Conservation (phyloP, 129 eudicot genomes). For the Dittrichia graveolens region DNA sequence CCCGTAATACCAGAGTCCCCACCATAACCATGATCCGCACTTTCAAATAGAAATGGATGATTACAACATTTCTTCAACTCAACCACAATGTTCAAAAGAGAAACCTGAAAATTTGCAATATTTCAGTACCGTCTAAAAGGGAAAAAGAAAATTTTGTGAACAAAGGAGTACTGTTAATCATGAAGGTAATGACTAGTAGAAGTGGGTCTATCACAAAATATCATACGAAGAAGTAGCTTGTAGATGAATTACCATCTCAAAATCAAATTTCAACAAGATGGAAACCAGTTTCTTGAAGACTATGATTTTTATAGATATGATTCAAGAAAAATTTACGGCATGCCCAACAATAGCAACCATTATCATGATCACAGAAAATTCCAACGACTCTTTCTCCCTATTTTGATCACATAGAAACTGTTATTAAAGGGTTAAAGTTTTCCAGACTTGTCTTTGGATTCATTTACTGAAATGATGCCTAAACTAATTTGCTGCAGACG, state of each 20-base stretch:
- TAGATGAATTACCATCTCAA: no score
- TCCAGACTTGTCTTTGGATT: no score
- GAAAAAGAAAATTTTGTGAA: background rate
- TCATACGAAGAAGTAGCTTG: no score
- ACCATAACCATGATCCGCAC: slow-evolving; percentile 99
- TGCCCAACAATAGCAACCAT: no score
- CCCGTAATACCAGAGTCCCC: slow-evolving; percentile 80
- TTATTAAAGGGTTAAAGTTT: no score
- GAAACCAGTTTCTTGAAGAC: background rate
- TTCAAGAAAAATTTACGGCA: background rate
- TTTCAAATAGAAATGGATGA: slow-evolving; percentile 96
- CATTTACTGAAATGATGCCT: no score
- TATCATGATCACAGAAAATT: no score
- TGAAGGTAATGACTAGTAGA: background rate
- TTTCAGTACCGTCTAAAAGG: background rate
- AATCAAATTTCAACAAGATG: no score
- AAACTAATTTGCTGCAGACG: no score
- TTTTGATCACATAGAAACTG: no score
- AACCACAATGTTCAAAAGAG: slow-evolving; percentile 91
- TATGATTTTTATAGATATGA: background rate
- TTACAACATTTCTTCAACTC: slow-evolving; percentile 99
- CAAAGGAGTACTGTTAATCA: slow-evolving; percentile 4
- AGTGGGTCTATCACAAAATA: no score
- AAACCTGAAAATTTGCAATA: slow-evolving; percentile 58
- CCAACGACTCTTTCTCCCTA: no score